Evolutionary conservation across 306 rosid genomes (phyloP), one percentile per base, ranked within the genome.

Genomic region (Castanea mollissima): DNA sequence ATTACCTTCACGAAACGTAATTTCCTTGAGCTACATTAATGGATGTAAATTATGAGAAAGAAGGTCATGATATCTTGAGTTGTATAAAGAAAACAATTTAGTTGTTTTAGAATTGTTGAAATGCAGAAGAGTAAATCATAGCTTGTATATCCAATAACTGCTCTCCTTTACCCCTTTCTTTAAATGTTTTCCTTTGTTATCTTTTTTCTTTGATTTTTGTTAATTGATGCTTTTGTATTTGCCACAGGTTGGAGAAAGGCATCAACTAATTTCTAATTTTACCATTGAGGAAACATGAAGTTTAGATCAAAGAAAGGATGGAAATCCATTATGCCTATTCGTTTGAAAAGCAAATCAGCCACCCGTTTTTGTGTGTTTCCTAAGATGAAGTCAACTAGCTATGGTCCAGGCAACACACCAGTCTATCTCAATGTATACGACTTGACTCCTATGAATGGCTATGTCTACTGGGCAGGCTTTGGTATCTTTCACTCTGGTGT

Each of bases 401-500:
- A 77, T 79, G 88, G 94, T 80, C 91, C 91, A 0, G 89, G 93
- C 55, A 89, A 76, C 84, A 76, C 91, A 38, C 97, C 98, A 7
- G 98, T 96, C 74, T 93, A 90, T 90, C 91, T 96, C 38, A 96
- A 96, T 80, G 98, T 96, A 58, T 96, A 96, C 71, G 99, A 96
- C 82, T 81, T 96, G 84, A 96, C 99, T 35, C 96, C 98, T 73
- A 86, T 88, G 94, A 96, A 96, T 81, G 99, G 99, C 55, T 96
- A 91, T 81, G 88, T 91, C 74, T 86, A 93, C 76, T 96, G 99
- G 99, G 97, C 94, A 38, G 99, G 99, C 83, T 80, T 96, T 59
- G 99, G 99, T 58, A 91, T 96, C 83, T 96, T 89, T 81, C 98
- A 96, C 86, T 96, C 99, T 73, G 98, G 99, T 74, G 96, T 96